phyloP scores from a whole-genome alignment of 495 filamentous ascomycete species.

The Arthonia radiata region DNA sequence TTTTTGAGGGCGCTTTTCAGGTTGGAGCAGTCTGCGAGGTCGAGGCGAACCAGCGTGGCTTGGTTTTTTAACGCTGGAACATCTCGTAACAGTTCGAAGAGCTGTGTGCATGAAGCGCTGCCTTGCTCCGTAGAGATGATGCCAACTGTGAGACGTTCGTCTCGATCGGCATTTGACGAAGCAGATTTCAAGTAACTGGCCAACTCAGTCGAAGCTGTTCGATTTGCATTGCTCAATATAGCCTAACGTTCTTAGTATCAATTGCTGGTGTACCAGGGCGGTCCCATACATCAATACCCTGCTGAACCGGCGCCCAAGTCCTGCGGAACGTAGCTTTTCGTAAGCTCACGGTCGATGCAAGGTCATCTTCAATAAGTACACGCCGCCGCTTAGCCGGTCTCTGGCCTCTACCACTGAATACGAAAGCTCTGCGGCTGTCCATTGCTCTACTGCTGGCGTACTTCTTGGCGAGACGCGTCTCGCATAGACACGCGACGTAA shows the following conservation, averaged over 20 bases:
- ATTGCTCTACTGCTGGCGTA: too few species aligned
- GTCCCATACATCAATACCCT: conserved; percentile 37
- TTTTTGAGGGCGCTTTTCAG: conserved; percentile 63
- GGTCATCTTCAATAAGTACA: conserved; percentile 3
- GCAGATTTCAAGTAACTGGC: conserved; percentile 22
- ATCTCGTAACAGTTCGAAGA: conserved; percentile 44
- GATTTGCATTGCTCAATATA: conserved; percentile 39
- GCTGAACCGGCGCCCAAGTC: conserved; percentile 42
- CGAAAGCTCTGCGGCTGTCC: too few species aligned
- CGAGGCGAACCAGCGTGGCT: conserved; percentile 39
- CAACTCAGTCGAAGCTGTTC: conserved; percentile 34
- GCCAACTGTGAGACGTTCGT: conserved; percentile 50
- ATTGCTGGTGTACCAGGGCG: neutral
- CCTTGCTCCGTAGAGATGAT: conserved; percentile 75
- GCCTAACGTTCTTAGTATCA: conserved; percentile 14
- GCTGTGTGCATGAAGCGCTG: conserved; percentile 45
- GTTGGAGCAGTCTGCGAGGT: conserved; percentile 56
- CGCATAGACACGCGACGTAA: too few species aligned
- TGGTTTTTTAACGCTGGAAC: conserved; percentile 21
- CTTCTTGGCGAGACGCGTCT: too few species aligned
- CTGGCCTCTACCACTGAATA: too few species aligned
- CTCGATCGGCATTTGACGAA: conserved; percentile 13
- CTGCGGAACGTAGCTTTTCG: conserved; percentile 37
- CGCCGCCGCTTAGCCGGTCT: conserved; percentile 11
- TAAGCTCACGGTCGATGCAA: conserved; percentile 12